A percentile compares a stretch with the other conserved stretches of the same genome.
phyloP scores from a whole-genome alignment of 177 flowering plant genomes.

The Vitis hybrid region DNA sequence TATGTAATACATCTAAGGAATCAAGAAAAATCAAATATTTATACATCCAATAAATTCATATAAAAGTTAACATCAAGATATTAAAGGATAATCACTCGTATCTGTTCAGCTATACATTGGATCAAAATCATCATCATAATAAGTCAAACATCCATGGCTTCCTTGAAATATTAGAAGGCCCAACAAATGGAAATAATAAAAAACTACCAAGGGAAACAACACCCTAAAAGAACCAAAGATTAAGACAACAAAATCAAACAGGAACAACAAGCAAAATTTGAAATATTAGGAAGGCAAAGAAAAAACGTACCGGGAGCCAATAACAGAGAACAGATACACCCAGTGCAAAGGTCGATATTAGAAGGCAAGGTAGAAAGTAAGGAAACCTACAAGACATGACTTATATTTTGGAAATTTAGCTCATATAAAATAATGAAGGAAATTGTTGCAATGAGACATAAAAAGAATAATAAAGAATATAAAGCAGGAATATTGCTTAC shows the following conservation, averaged over 20 bases:
- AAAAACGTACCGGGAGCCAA: conserved; percentile 25
- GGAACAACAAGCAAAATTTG: background rate
- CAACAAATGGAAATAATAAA: no score
- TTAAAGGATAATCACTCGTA: no score
- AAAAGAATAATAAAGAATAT: background rate
- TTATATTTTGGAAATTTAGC: background rate
- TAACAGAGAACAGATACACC: conserved; percentile 9
- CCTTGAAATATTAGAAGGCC: no score
- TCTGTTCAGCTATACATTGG: no score
- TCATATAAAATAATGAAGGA: background rate
- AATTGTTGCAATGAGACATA: background rate
- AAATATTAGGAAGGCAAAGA: background rate
- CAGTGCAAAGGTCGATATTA: conserved; percentile 20
- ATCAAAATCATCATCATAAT: no score
- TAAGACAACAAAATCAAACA: no score
- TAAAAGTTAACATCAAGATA: no score
- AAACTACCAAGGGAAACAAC: no score
- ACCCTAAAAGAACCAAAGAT: no score
- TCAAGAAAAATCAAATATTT: no score
- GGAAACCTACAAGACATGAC: conserved; percentile 47
- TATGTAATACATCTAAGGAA: background rate
- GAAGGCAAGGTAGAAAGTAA: conserved; percentile 23
- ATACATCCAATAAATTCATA: no score
- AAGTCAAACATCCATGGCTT: no score
- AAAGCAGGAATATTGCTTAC: conserved; percentile 13